Evolutionary conservation across 345 rosid species (phyloP).

Genomic region (Dipteronia sinensis): DNA sequence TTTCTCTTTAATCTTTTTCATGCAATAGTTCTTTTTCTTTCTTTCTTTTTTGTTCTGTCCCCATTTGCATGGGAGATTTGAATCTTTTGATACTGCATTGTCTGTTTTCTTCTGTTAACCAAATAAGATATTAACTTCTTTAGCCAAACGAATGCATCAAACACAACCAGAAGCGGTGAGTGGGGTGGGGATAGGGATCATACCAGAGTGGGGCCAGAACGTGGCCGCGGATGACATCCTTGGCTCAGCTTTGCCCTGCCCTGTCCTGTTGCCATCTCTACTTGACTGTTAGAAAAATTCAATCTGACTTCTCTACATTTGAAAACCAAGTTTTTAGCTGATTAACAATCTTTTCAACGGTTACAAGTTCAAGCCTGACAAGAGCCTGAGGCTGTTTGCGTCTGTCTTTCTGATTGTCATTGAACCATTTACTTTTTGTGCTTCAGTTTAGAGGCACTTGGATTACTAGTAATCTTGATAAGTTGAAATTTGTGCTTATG

Average conservation of each 20-base stretch:
- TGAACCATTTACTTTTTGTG: not conserved
- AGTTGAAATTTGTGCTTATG: not conserved
- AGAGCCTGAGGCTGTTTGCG: not conserved
- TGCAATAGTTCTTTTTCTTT: too few species aligned
- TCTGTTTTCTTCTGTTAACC: not conserved
- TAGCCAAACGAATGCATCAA: not conserved
- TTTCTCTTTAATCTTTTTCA: too few species aligned
- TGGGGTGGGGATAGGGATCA: not conserved
- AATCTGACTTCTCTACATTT: not conserved
- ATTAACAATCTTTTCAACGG: not conserved
- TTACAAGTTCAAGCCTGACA: slow-evolving; percentile 3
- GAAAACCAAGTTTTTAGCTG: not conserved
- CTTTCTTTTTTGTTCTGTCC: too few species aligned
- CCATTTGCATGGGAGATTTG: too few species aligned
- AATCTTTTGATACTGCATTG: too few species aligned
- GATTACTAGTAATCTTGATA: not conserved
- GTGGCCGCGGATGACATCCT: not conserved
- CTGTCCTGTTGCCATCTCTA: not conserved
- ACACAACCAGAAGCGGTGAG: not conserved
- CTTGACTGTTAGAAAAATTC: not conserved
- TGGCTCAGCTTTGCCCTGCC: not conserved
- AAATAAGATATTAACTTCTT: not conserved
- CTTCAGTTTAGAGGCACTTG: not conserved
- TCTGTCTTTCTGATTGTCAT: not conserved
- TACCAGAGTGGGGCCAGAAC: not conserved